Conservation (phyloP, 2,329 filamentous ascomycete species). For the Ophiocordyceps camponoti-saundersi region DNA sequence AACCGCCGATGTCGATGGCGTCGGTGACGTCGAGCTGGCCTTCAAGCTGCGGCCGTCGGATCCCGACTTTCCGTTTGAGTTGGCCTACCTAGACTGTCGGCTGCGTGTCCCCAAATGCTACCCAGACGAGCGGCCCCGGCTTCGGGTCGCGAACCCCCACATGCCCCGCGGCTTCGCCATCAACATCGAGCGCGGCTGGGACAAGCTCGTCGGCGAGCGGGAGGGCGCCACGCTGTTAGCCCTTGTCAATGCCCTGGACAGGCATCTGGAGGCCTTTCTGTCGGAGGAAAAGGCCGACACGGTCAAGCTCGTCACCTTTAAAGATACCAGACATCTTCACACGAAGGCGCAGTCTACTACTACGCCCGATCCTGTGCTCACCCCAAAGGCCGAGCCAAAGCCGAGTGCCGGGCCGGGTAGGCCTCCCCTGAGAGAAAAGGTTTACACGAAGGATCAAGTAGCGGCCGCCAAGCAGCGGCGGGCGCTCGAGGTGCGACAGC, state of each 20-base stretch:
- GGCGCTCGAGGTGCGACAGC: slow-evolving; percentile 49
- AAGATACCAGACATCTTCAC: slow-evolving; percentile 34
- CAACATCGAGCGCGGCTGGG: slow-evolving; percentile 63
- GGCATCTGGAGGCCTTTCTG: slow-evolving; percentile 51
- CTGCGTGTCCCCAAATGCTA: slow-evolving; percentile 48
- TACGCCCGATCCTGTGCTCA: not conserved
- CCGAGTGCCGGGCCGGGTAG: slow-evolving; percentile 15
- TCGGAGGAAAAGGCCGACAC: slow-evolving; percentile 56
- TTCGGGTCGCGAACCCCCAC: slow-evolving; percentile 49
- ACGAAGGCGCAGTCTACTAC: slow-evolving; percentile 3
- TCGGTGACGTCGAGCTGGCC: slow-evolving; percentile 29
- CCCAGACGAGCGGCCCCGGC: slow-evolving; percentile 36
- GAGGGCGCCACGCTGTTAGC: slow-evolving; percentile 42
- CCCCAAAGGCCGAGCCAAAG: slow-evolving; percentile 1
- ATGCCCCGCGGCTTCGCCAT: slow-evolving; percentile 57
- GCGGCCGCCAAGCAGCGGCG: slow-evolving; percentile 44
- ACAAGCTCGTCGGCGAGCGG: slow-evolving; percentile 39
- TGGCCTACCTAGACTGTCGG: slow-evolving; percentile 50
- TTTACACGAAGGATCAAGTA: slow-evolving; percentile 43
- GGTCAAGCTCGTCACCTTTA: slow-evolving; percentile 48
- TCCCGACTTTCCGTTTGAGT: slow-evolving; percentile 69
- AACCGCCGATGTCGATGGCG: slow-evolving; percentile 24
- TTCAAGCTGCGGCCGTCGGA: slow-evolving; percentile 60
- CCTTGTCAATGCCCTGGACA: slow-evolving; percentile 54
- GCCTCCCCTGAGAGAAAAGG: slow-evolving; percentile 3